Base-by-base conservation (phyloP, 768 basidiomycete genomes). In the Tulasnella sp. region DNA sequence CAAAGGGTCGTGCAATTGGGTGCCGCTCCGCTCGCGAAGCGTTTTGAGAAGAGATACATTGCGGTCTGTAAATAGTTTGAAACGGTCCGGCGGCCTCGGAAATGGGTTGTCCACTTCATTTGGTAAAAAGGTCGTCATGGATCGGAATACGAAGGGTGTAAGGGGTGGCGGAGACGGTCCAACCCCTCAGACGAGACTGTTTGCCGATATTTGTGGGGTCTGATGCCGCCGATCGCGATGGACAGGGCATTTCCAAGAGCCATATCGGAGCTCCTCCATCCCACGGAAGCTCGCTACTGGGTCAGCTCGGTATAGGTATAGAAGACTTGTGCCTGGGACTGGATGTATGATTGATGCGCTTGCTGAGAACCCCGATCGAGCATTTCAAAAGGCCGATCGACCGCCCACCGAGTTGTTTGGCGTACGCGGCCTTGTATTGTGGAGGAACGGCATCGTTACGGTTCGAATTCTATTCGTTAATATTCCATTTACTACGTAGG, bases 61-160 rank as follows among this genome's bases (percentile, higher is more conserved):
- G 82, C 89, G 90, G 0, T 88, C 80, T 0, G 94, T 91, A 83
- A 94, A 95, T 77, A 90, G 90, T 13, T 88, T 87, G 84, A 95
- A 94, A 82, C 93, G 92, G 18, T 92, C 92, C 0, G 95, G 93
- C 0, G 95, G 95, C 5, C 93, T 93, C 35, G 95, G 95, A 83
- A 96, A 97, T 13, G 93, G 93, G 84, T 93, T 94, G 6, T 40
- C 72, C 23, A 79, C 77, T 71, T 77, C 67, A 23, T 46, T 40
- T 7, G 57, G 39, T 10, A 39, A n/a, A 18, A 72, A 72, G 15
- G 71, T 42, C 71, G 20, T 42, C 11, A 7, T 67, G 11, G 16
- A 32, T 32, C 29, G 61, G 57, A n/a, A 7, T n/a, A 29, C 55
- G 55, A 15, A 29, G 23, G n/a, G n/a, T 2, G 55, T 44, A 32